Percentiles rank a stretch among this genome's conserved stretches.
Conservation (phyloP, 1,284 basidiomycete genomes). For the Amylostereum chailletii region DNA sequence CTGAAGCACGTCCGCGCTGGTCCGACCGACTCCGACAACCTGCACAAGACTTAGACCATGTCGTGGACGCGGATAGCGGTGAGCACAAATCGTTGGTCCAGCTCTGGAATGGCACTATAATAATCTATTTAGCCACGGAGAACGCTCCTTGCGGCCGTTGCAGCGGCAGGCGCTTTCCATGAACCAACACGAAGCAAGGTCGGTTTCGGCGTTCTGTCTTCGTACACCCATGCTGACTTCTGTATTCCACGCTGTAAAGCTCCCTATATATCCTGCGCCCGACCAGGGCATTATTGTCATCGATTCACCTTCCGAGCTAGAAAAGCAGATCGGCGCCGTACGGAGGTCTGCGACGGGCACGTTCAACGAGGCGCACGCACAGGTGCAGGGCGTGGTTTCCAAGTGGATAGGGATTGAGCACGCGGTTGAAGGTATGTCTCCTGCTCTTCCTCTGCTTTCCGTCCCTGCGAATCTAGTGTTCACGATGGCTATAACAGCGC, state of each 20-base stretch:
- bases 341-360: slow-evolving; percentile 48
- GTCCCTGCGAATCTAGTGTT: neutral
- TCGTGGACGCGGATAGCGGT: no score
- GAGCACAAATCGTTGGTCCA: no score
- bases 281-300: slow-evolving; percentile 58
- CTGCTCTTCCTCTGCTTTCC: neutral
- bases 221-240: neutral
- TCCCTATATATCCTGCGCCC: slow-evolving; percentile 69
- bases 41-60: no score
- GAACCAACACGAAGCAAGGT: no score
- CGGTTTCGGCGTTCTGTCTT: neutral
- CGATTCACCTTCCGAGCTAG: slow-evolving; percentile 64
- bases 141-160: no score
- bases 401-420: slow-evolving; percentile 80
- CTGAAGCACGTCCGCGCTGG: no score
- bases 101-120: no score
- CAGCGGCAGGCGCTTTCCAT: no score
- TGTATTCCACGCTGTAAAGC: slow-evolving; percentile 30
- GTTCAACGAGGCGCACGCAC: slow-evolving; percentile 46
- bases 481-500: slow-evolving; percentile 36
- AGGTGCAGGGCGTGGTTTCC: slow-evolving; percentile 63
- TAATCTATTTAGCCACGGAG: no score
- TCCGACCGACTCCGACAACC: no score
- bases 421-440: slow-evolving; percentile 69
- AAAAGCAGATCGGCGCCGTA: slow-evolving; percentile 60